A percentile compares a stretch with the other conserved stretches of the same genome.
phyloP scores from a whole-genome alignment of 345 rosid genomes.

The Euphorbia lathyris region DNA sequence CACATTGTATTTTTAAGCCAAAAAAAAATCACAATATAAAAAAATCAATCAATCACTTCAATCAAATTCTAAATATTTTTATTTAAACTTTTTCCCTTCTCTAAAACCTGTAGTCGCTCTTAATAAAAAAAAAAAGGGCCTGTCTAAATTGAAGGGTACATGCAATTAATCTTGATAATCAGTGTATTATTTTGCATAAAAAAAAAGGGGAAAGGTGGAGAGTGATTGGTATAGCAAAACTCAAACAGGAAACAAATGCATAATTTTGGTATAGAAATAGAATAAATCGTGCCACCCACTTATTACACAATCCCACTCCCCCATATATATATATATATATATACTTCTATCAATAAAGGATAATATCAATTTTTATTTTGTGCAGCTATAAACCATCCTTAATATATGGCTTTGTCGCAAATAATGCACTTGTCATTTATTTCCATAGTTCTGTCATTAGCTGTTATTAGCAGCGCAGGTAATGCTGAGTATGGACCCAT shows the following conservation, averaged over 20 bases:
- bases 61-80: too few species aligned
- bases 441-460: neutral
- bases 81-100: too few species aligned
- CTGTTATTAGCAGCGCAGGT: conserved; percentile 4
- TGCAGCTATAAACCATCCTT: neutral
- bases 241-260: neutral
- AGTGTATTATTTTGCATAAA: too few species aligned
- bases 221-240: neutral
- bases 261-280: too few species aligned
- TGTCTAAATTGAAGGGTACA: too few species aligned
- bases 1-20: too few species aligned
- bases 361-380: too few species aligned
- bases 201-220: neutral
- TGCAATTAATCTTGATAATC: too few species aligned
- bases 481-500: neutral
- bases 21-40: too few species aligned
- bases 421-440: neutral
- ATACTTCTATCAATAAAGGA: neutral
- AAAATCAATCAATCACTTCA: too few species aligned
- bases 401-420: conserved; percentile 7
- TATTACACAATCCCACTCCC: neutral
- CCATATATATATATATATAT: neutral
- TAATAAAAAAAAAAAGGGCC: too few species aligned
- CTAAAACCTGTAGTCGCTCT: too few species aligned
- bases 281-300: neutral